Evolutionary conservation across 1,284 basidiomycete species (phyloP).

Genomic region (Puccinia coronata): DNA sequence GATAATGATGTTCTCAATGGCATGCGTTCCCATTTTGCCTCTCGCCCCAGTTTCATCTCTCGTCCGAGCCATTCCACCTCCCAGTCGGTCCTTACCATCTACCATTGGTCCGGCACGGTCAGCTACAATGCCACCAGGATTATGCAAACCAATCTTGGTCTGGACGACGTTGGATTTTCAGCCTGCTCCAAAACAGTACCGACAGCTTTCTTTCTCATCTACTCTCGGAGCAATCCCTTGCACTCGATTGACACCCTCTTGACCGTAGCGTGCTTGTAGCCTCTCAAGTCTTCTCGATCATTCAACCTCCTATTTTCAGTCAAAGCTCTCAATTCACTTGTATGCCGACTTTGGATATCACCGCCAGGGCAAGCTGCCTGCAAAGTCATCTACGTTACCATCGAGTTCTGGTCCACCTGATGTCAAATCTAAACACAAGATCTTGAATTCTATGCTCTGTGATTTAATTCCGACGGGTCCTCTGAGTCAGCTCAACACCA

Average conservation of each 20-base stretch:
- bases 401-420: no score
- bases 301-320: no score
- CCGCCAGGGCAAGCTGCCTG: no score
- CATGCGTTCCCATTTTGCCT: constrained; percentile 70
- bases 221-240: constrained; percentile 76
- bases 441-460: no score
- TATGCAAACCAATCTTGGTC: constrained; percentile 77
- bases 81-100: constrained; percentile 71
- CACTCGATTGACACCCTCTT: constrained; percentile 77
- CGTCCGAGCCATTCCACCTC: constrained; percentile 59
- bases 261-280: constrained; percentile 80
- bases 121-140: constrained; percentile 75
- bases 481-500: no score
- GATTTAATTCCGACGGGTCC: no score
- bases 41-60: constrained; percentile 74
- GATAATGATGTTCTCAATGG: constrained; percentile 75
- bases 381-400: no score
- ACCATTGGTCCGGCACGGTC: constrained; percentile 77
- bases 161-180: constrained; percentile 82
- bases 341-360: no score
- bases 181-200: constrained; percentile 71
- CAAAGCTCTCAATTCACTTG: no score
- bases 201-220: constrained; percentile 80
- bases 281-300: constrained; percentile 84
- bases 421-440: no score